Evolutionary conservation across 1,139 yeast species (phyloP).

Genomic region (Candida gigantensis): DNA sequence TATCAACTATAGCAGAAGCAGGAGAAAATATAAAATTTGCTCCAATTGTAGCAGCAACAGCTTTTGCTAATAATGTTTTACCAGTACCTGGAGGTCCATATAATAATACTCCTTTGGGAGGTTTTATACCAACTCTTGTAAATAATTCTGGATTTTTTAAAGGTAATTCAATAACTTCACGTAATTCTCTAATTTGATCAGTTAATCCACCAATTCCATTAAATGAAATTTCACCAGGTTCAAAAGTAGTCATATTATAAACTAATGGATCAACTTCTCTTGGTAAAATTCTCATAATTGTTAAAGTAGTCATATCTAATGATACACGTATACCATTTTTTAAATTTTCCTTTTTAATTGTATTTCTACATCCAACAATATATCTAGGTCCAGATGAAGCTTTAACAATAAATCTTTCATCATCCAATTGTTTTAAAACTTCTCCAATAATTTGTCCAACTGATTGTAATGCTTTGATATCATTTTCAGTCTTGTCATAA

Average conservation of each 20-base stretch:
- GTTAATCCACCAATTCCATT: constrained; percentile 96
- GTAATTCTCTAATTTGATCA: constrained; percentile 92
- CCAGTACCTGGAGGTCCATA: constrained; percentile 99
- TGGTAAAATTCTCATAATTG: constrained; percentile 96
- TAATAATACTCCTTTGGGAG: constrained; percentile 95
- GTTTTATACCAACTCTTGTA: constrained; percentile 93
- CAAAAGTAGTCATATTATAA: constrained; percentile 96
- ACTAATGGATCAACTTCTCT: constrained; percentile 98
- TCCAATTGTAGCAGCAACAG: constrained; percentile 98
- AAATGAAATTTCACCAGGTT: constrained; percentile 94
- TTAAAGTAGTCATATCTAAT: constrained; percentile 94
- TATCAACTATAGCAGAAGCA: constrained; percentile 97
- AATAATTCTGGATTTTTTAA: constrained; percentile 96
- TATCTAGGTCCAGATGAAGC: constrained; percentile 98
- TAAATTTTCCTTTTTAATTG: constrained; percentile 78
- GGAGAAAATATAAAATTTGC: constrained; percentile 98
- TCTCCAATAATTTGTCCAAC: constrained; percentile 99
- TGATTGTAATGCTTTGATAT: constrained; percentile 93
- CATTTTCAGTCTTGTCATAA: constrained; percentile 93
- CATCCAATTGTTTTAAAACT: constrained; percentile 92
- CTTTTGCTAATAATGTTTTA: constrained; percentile 92
- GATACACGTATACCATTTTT: constrained; percentile 97
- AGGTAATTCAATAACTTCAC: constrained; percentile 97
- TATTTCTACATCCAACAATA: constrained; percentile 95
- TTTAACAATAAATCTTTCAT: constrained; percentile 92